phyloP scores from a whole-genome alignment of 371 early-diverging fungal species.

The Lichtheimia corymbifera region DNA sequence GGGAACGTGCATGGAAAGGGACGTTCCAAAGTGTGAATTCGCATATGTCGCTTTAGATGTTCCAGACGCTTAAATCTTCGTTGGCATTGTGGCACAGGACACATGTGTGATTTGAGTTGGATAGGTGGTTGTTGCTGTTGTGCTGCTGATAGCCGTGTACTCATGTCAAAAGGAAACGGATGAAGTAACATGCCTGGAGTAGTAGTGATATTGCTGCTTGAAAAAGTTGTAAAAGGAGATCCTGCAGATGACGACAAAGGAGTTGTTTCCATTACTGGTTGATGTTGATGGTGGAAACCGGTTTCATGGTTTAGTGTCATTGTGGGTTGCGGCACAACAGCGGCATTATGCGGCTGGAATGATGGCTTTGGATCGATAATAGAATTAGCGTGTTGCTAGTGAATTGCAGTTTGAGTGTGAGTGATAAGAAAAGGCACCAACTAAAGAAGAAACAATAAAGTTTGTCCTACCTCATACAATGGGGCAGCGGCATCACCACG shows the following conservation, averaged over 20 bases:
- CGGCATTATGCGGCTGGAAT: too few relatives aligned
- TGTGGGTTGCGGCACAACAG: too few relatives aligned
- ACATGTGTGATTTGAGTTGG: constrained; percentile 47
- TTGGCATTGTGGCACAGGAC: constrained; percentile 55
- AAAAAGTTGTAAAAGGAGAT: constrained; percentile 5
- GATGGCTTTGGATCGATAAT: too few relatives aligned
- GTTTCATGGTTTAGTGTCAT: too few relatives aligned
- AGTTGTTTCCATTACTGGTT: not conserved
- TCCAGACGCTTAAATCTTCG: constrained; percentile 79
- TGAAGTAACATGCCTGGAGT: not conserved
- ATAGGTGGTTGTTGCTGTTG: not conserved
- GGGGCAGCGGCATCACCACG: too few relatives aligned
- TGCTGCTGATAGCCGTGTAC: not conserved
- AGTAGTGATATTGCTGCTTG: not conserved
- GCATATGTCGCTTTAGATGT: constrained; percentile 89
- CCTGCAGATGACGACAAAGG: constrained; percentile 1
- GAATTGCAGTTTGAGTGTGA: too few relatives aligned
- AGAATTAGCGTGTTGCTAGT: too few relatives aligned
- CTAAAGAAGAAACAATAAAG: too few relatives aligned
- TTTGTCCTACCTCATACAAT: too few relatives aligned
- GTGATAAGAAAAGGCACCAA: too few relatives aligned
- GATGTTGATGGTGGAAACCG: not conserved
- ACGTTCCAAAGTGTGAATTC: constrained; percentile 81
- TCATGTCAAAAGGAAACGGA: not conserved
- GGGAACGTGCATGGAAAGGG: constrained; percentile 72